Evolutionary conservation across 306 rosid species (phyloP).

Genomic region (Ammopiptanthus mongolicus): DNA sequence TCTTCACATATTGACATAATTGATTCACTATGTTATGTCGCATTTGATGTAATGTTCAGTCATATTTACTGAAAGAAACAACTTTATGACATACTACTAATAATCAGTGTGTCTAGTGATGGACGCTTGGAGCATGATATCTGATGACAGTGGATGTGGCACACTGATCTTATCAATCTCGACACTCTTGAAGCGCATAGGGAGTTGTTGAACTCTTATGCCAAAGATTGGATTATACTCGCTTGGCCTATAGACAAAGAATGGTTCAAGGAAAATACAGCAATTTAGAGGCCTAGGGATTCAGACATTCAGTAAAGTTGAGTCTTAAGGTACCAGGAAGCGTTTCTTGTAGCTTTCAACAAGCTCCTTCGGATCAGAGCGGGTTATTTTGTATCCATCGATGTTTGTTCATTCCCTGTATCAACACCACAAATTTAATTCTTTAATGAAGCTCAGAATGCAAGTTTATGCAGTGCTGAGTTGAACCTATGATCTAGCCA

Average conservation of each 20-base stretch:
- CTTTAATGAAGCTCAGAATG: background rate
- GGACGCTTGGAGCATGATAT: background rate
- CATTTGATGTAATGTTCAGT: background rate
- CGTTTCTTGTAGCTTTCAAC: conserved; percentile 60
- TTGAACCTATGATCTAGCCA: background rate
- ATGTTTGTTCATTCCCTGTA: conserved; percentile 52
- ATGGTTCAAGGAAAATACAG: background rate
- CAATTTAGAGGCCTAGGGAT: background rate
- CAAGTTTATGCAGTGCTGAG: background rate
- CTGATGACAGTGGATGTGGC: background rate
- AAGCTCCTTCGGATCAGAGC: conserved; percentile 47
- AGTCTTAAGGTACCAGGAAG: conserved; percentile 28
- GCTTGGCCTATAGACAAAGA: conserved; percentile 18
- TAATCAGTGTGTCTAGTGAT: background rate
- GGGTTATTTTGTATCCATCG: conserved; percentile 56
- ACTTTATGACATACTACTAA: background rate
- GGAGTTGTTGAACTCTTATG: background rate
- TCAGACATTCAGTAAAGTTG: background rate
- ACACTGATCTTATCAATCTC: background rate
- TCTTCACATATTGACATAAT: background rate
- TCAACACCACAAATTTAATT: background rate
- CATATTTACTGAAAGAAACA: background rate
- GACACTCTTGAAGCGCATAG: background rate
- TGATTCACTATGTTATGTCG: background rate
- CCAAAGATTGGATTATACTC: conserved; percentile 3